These are phyloP conservation scores for Pseudozyma flocculosa DNA, from an alignment of 1,284 basidiomycete genomes.

Conservation along the genomic window DNA sequence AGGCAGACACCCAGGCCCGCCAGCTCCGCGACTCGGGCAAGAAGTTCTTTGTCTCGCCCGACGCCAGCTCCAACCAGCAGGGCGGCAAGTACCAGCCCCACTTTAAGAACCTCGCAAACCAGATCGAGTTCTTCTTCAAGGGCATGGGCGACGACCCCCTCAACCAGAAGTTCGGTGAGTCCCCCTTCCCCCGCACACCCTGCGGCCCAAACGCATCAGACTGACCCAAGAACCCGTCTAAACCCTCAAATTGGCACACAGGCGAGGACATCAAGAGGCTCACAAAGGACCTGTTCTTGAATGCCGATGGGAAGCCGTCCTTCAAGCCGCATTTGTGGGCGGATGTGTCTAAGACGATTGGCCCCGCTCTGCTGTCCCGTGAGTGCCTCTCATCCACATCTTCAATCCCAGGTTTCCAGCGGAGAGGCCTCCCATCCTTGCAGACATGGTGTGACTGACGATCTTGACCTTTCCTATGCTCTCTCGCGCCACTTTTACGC, in stretches of 20 bases:
- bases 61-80: conserved; percentile 60
- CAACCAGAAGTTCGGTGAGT: conserved; percentile 76
- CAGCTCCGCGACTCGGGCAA: conserved; percentile 46
- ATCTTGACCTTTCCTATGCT: too few species aligned
- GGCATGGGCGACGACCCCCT: conserved; percentile 81
- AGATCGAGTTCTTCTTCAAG: conserved; percentile 73
- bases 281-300: conserved; percentile 76
- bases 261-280: conserved; percentile 78
- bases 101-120: conserved; percentile 77
- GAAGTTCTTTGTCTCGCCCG: conserved; percentile 48
- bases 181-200: too few species aligned
- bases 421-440: too few species aligned
- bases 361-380: conserved; percentile 78
- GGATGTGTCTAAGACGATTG: conserved; percentile 76
- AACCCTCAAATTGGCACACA: too few species aligned
- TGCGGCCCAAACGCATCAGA: too few species aligned
- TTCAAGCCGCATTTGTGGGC: conserved; percentile 86
- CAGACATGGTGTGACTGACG: too few species aligned
- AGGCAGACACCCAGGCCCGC: conserved; percentile 64
- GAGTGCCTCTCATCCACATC: too few species aligned
- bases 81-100: conserved; percentile 79
- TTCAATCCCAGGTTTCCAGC: too few species aligned
- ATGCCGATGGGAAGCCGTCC: conserved; percentile 62
- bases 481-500: too few species aligned
- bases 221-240: too few species aligned